Conservation (phyloP, 768 basidiomycete genomes). For the Pleurotus salmoneostramineus region DNA sequence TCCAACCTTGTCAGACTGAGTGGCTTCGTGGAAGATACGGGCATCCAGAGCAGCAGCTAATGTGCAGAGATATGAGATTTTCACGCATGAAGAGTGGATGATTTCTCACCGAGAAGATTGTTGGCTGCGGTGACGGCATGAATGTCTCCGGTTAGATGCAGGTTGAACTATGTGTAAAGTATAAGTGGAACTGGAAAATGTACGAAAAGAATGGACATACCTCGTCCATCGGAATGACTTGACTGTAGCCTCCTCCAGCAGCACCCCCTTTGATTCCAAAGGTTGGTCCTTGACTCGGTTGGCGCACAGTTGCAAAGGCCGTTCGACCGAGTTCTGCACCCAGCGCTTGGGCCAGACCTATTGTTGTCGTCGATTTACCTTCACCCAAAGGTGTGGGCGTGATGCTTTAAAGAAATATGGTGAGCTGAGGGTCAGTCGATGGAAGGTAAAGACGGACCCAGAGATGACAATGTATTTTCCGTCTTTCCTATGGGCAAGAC, state of each 20-base stretch:
- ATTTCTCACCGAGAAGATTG: constrained; percentile 78
- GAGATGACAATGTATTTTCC: constrained; percentile 97
- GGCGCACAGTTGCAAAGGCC: constrained; percentile 94
- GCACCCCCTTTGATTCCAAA: constrained; percentile 99
- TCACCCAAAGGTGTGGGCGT: constrained; percentile 97
- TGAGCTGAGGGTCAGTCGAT: constrained; percentile 7
- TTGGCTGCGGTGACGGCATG: constrained; percentile 98
- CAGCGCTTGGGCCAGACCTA: constrained; percentile 93
- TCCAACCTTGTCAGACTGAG: constrained; percentile 82
- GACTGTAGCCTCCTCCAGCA: constrained; percentile 96
- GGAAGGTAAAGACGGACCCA: constrained; percentile 48
- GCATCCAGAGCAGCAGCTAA: constrained; percentile 94
- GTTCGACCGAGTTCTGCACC: constrained; percentile 92
- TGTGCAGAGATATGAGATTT: not conserved
- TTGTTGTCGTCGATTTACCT: constrained; percentile 97
- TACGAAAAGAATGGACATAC: constrained; percentile 28
- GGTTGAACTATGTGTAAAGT: constrained; percentile 65
- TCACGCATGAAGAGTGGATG: not conserved
- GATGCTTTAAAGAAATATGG: constrained; percentile 47
- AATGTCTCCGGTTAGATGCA: constrained; percentile 95
- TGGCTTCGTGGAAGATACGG: constrained; percentile 96
- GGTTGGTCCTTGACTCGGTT: constrained; percentile 97
- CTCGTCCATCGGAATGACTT: constrained; percentile 99
- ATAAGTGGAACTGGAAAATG: constrained; percentile 2
- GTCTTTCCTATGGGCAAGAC: constrained; percentile 79